Evolutionary conservation across 371 early-diverging fungal species (phyloP).

Genomic region (Mortierella sp.): DNA sequence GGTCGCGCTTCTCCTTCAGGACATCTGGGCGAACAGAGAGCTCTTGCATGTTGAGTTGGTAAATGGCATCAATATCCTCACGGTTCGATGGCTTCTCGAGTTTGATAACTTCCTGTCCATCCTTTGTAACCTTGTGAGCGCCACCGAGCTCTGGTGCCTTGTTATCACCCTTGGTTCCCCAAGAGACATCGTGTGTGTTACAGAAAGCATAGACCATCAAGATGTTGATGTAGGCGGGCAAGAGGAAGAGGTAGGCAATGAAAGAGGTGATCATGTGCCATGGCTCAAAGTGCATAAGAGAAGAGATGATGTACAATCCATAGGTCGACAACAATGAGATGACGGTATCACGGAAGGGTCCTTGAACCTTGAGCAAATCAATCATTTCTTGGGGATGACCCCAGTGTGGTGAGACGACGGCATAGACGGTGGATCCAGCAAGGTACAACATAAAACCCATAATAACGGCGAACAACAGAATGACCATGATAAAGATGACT

Average conservation of each 20-base stretch:
- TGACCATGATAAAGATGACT: slow-evolving; percentile 70
- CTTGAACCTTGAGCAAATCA: slow-evolving; percentile 21
- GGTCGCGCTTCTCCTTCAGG: slow-evolving; percentile 72
- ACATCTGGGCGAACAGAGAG: slow-evolving; percentile 58
- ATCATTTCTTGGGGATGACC: slow-evolving; percentile 34
- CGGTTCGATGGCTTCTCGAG: slow-evolving; percentile 52
- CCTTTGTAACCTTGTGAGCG: slow-evolving; percentile 39
- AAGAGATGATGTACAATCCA: slow-evolving; percentile 83
- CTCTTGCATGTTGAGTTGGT: slow-evolving; percentile 73
- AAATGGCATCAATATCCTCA: slow-evolving; percentile 66
- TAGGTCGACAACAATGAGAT: slow-evolving; percentile 86
- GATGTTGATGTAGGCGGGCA: slow-evolving; percentile 90
- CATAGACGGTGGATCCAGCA: slow-evolving; percentile 66
- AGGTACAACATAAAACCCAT: slow-evolving; percentile 81
- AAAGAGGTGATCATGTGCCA: slow-evolving; percentile 96
- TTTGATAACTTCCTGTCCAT: slow-evolving; percentile 50
- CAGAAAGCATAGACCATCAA: slow-evolving; percentile 95
- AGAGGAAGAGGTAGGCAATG: slow-evolving; percentile 86
- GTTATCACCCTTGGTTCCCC: slow-evolving; percentile 95
- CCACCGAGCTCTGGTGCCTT: slow-evolving; percentile 36
- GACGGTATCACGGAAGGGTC: slow-evolving; percentile 85
- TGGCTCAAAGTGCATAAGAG: slow-evolving; percentile 87
- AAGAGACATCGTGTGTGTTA: slow-evolving; percentile 91
- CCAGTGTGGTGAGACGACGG: slow-evolving; percentile 47
- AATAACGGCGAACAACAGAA: slow-evolving; percentile 77